Base-by-base conservation (phyloP, 1,139 yeast genomes). In the Nakaseomyces delphensis region DNA sequence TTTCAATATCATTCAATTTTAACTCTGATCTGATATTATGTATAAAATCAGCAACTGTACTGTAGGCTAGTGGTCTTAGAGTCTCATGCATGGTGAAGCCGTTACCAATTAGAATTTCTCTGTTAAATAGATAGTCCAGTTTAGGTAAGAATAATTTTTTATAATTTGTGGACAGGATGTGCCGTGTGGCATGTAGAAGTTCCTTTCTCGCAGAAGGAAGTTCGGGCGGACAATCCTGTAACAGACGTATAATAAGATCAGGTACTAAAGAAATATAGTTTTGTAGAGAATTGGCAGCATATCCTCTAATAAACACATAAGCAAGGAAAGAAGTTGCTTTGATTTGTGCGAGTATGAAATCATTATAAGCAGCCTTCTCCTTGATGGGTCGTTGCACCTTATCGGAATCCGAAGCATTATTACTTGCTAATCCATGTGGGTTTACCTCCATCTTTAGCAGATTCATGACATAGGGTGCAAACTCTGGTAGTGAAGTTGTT, bases 201-300 rank as follows among this genome's bases (percentile, higher is more conserved):
- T 93, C 99, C 59, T 91, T 87, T 55, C 98, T 71, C 0, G 96
- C 95, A 4, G 89, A 81, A 2, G 95, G 83, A 40, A 87, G 69
- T 60, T 91, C 97, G n/a, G 95, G 82, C 3, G 99, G 98, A 59
- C 97, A 91, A 60, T 93, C 98, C 61, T 87, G 95, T 38, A 93
- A 68, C 38, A 93, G 67, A 50, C 97, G 70, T 46, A 91, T 75
- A 24, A 91, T 84, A 41, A 89, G 76, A 49, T 84, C 95, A 0
- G 99, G 98, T 4, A 93, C 86, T 19, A 73, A 68, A 25, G 80
- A 76, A 47, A 84, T 86, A 47, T 77, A 79, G 11, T 71, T 71
- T 42, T 75, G 72, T 51, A 91, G 65, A 43, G 74, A 70, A 39
- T 78, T 79, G 27, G 77, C 74, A 1, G 94, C 79, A 55, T 81